Evolutionary conservation across 306 rosid genomes (phyloP).

Genomic region (Leucaena leucocephala): DNA sequence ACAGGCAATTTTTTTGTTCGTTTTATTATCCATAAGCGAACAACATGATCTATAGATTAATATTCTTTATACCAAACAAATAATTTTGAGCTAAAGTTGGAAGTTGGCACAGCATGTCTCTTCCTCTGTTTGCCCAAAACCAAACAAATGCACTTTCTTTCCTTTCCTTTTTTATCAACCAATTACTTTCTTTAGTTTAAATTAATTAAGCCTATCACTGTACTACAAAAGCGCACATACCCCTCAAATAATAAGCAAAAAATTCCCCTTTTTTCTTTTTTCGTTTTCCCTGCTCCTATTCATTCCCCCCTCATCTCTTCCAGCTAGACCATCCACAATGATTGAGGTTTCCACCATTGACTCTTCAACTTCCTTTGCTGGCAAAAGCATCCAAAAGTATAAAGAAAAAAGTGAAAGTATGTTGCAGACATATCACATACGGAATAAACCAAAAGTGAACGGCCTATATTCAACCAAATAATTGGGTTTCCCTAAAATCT

Average conservation of each 20-base stretch:
- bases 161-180: background rate
- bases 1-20: background rate
- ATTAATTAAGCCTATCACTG: background rate
- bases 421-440: background rate
- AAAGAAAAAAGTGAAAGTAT: background rate
- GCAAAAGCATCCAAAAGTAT: background rate
- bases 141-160: slow-evolving; percentile 3
- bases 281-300: background rate
- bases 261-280: background rate
- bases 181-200: background rate
- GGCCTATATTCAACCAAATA: slow-evolving; percentile 21
- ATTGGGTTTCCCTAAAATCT: background rate
- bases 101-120: background rate
- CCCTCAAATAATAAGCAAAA: background rate
- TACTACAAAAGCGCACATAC: background rate
- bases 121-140: background rate
- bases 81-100: background rate
- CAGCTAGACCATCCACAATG: background rate
- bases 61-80: background rate
- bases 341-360: slow-evolving; percentile 11
- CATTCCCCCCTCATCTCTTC: background rate
- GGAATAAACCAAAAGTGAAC: slow-evolving; percentile 5
- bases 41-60: background rate
- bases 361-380: background rate
- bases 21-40: background rate